Base-by-base conservation (phyloP, 176 grass and related monocot genomes). In the Carex kokanica region DNA sequence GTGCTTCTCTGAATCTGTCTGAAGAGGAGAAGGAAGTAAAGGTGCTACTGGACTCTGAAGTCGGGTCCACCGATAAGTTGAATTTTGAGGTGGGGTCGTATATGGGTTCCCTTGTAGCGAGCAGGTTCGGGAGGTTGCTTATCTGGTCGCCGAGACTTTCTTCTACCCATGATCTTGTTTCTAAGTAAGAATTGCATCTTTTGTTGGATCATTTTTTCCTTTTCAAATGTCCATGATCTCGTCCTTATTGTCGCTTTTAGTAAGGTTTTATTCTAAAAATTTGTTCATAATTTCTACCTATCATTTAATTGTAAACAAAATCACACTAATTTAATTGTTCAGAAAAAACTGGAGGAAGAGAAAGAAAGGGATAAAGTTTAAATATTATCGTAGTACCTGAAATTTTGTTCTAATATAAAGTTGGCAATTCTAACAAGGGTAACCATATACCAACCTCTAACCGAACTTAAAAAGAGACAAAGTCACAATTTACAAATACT, bases 131-230 rank as follows among this genome's bases (percentile, higher is more conserved):
- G 79, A 91, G 89, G 70, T 85, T 93, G 69, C 68, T 95, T 58
- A 79, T 98, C 10, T 98, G 95, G 92, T 91, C 91, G 2, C 95
- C 95, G 36, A 93, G 89, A 89, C 77, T 98, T 60, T 78, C 87
- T 2, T 95, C 95, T 78, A 98, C 95, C 20, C 92, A 98, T 27
- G 95, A 98, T 73, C 67, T 95, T 49, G 64, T 98, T 20, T 52
- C 80, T 38, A 88, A 83, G 95, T 98, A 74, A 88, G 95, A 61
- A 57, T 40, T 40, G 36, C 36, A 40, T 40, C 36, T 40, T 40
- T 40, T 40, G 36, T 6, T 41, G 17, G 5, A 36, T 66, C 14
- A 12, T 31, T 32, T 31, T 34, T 66, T 36, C 16, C 21, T 34
- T 34, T 34, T 66, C 0, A 5, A 34, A 4, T 11, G 6, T 21